Conservation (phyloP, 1,139 yeast species). For the Ogataea hybrid region DNA sequence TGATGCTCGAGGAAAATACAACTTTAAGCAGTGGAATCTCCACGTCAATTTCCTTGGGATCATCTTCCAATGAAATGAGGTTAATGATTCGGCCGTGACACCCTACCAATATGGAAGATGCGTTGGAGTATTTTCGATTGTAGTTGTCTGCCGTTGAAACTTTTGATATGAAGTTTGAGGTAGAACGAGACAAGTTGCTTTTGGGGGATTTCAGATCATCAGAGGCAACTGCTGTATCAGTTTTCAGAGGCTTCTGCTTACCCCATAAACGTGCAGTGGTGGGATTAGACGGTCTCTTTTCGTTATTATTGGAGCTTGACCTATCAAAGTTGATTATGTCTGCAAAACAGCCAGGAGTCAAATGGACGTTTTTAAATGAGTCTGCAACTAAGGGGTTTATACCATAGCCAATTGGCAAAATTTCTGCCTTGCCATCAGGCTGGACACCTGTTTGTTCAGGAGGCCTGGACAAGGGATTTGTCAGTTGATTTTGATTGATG, state of each 20-base stretch:
- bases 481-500: slow-evolving; percentile 28
- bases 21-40: slow-evolving; percentile 32
- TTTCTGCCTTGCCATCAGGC: slow-evolving; percentile 37
- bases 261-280: slow-evolving; percentile 12
- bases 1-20: slow-evolving; percentile 23
- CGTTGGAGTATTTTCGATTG: slow-evolving; percentile 24
- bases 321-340: slow-evolving; percentile 20
- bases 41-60: slow-evolving; percentile 30
- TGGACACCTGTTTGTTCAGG: slow-evolving; percentile 39
- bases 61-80: slow-evolving; percentile 26
- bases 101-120: slow-evolving; percentile 26
- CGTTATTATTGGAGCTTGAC: neutral
- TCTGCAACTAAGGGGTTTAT: slow-evolving; percentile 54
- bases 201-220: slow-evolving; percentile 25
- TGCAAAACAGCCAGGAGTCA: slow-evolving; percentile 54
- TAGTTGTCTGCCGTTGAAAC: slow-evolving; percentile 29
- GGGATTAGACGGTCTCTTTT: neutral
- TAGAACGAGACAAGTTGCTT: slow-evolving; percentile 28
- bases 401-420: slow-evolving; percentile 54
- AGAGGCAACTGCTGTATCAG: neutral
- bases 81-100: slow-evolving; percentile 34
- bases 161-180: slow-evolving; percentile 31
- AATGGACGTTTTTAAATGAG: slow-evolving; percentile 48
- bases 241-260: slow-evolving; percentile 8
- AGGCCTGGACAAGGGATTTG: slow-evolving; percentile 27